Conservation (phyloP, 2,329 filamentous ascomycete genomes). For the Microthyrium microscopicum region DNA sequence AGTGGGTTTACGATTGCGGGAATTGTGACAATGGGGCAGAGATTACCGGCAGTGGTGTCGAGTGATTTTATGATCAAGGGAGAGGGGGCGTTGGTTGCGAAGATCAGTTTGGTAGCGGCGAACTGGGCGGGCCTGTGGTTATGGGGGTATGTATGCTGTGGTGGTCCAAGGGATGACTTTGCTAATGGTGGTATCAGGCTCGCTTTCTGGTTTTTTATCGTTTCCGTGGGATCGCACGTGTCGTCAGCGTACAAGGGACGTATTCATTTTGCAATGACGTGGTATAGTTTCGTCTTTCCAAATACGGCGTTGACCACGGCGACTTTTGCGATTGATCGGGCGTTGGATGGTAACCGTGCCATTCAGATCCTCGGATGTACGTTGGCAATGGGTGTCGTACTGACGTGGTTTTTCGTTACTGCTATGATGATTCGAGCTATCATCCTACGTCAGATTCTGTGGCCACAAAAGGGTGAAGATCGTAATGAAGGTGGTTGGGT, state of each 20-base stretch:
- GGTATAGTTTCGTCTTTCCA: constrained; percentile 71
- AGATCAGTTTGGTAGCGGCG: constrained; percentile 36
- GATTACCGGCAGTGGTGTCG: constrained; percentile 31
- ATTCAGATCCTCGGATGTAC: constrained; percentile 51
- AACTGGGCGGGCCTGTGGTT: constrained; percentile 61
- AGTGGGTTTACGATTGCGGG: constrained; percentile 35
- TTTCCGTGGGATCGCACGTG: constrained; percentile 60
- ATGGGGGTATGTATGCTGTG: constrained; percentile 44
- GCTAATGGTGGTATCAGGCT: constrained; percentile 30
- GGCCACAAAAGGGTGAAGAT: constrained; percentile 57
- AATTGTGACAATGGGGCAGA: constrained; percentile 39
- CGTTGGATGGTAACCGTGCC: constrained; percentile 32
- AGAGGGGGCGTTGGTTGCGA: constrained; percentile 33
- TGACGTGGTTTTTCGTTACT: constrained; percentile 54
- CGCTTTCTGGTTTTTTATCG: constrained; percentile 72
- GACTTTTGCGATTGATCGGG: constrained; percentile 52
- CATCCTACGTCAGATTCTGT: constrained; percentile 49
- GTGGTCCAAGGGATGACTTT: too few species aligned
- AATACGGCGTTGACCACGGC: constrained; percentile 60
- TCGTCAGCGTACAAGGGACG: constrained; percentile 43
- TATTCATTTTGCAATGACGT: constrained; percentile 69
- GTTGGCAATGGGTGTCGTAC: constrained; percentile 47
- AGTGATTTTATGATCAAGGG: constrained; percentile 38
- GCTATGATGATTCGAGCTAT: constrained; percentile 55
- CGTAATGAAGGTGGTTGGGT: constrained; percentile 39